Base-by-base conservation (phyloP, 2,329 filamentous ascomycete genomes). In the Aspergillus hiratsukae region DNA sequence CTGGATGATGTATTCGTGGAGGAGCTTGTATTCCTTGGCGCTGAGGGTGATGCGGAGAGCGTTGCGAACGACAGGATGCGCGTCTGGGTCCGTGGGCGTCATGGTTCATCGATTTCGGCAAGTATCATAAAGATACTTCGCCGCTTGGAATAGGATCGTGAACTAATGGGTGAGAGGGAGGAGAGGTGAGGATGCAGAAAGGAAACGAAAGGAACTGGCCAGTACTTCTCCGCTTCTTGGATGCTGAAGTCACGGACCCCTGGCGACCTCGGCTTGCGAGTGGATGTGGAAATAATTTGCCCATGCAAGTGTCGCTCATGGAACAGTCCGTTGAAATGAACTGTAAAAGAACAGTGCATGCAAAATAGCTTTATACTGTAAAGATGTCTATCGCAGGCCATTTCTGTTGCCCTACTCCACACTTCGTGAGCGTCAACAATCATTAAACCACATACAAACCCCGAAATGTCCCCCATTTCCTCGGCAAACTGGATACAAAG, bases 41-140 rank as follows among this genome's bases (percentile, higher is more conserved):
- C 92, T 91, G 53, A 87, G 74, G 56, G 89, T 94, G 75, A 96
- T 92, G 63, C 91, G 87, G 57, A 97, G 81, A 46, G 90, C 87
- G 73, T 94, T 95, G 73, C 90, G 89, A 55, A 95, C 81, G 60
- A 95, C 81, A 4, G 89, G 88, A 63, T 93, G 88, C 58, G 81
- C 55, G 31, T 61, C 62, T 35, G 58, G 56, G 52, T 62, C 63
- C 49, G 64, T 53, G 23, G 58, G 51, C 28, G 68, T 61, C 69
- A 72, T 72, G 54, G 55, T 64, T 50, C 23, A 40, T 37, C 37
- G 41, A 49, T 41, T 52, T 37, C 51, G 11, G 29, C 19, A 40
- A n/a, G 19, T 10, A 28, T 10, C 45, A 29, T 27, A 25, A 27
- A 14, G 43, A 46, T 17, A 6, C 23, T 27, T 25, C 14, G 23